Conservation (phyloP, 1,139 yeast genomes). For the Protomyces lactucae-debilis region DNA sequence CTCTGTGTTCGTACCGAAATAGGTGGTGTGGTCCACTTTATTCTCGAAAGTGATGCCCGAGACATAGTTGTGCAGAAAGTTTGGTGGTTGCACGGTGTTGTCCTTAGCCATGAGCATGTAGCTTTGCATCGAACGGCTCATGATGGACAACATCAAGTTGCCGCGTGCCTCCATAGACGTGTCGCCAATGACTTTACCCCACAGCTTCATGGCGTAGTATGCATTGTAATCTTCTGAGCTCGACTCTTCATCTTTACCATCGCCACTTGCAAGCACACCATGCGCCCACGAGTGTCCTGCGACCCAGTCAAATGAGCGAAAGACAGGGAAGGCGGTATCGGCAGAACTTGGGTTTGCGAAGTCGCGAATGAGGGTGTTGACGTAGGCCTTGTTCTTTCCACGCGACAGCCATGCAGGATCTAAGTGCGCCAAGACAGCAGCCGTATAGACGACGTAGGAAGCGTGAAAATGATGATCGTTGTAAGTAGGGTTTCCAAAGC, state of each 20-base stretch:
- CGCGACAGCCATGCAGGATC: conserved; percentile 53
- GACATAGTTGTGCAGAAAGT: conserved; percentile 58
- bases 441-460: conserved; percentile 72
- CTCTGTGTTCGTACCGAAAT: conserved; percentile 68
- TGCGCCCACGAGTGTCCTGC: conserved; percentile 84
- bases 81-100: conserved; percentile 57
- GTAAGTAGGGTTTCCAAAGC: conserved; percentile 64
- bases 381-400: conserved; percentile 58
- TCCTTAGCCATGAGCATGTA: conserved; percentile 57
- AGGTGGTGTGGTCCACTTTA: conserved; percentile 82
- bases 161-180: conserved; percentile 71
- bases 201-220: conserved; percentile 73
- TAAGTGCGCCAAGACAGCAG: conserved; percentile 65
- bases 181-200: conserved; percentile 73
- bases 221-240: conserved; percentile 62
- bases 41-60: conserved; percentile 52
- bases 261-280: conserved; percentile 64
- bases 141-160: conserved; percentile 63
- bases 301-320: conserved; percentile 73
- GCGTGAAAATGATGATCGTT: conserved; percentile 82
- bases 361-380: conserved; percentile 62
- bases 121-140: conserved; percentile 56
- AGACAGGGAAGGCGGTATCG: conserved; percentile 68
- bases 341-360: conserved; percentile 65
- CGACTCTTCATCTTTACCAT: conserved; percentile 77